These are phyloP conservation scores for Ambrosia hybrid DNA, from an alignment of 140 eudicot species.

Conservation along the genomic window DNA sequence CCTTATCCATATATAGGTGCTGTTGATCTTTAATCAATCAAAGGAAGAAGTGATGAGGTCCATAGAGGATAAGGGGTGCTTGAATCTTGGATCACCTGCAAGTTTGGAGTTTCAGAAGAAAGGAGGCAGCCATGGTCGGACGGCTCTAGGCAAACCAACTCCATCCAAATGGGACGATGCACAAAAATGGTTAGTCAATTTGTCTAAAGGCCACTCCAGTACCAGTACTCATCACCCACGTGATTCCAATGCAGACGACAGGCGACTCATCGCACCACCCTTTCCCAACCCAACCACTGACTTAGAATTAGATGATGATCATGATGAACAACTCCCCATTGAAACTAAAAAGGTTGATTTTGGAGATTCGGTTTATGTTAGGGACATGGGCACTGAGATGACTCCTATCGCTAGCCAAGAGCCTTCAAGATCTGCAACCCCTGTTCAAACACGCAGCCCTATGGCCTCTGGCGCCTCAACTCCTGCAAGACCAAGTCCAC, in stretches of 20 bases:
- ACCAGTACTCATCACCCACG: conserved; percentile 34
- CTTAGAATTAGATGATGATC: conserved; percentile 38
- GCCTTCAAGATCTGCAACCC: conserved; percentile 90
- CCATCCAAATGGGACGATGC: conserved; percentile 93
- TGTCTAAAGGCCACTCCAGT: conserved; percentile 45
- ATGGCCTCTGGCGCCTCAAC: conserved; percentile 61
- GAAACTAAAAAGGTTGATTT: conserved; percentile 76
- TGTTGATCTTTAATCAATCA: conserved; percentile 15
- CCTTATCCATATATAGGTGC: too few species aligned
- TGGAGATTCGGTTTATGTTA: conserved; percentile 67
- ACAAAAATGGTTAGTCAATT: conserved; percentile 75
- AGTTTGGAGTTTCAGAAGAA: conserved; percentile 35
- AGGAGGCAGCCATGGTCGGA: conserved; percentile 50
- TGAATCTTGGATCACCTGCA: conserved; percentile 47
- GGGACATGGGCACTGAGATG: conserved; percentile 99
- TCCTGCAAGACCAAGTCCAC: conserved; percentile 48
- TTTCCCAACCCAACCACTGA: conserved; percentile 48
- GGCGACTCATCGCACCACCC: conserved; percentile 63
- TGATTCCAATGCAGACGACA: conserved; percentile 76
- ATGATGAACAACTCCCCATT: neutral
- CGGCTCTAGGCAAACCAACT: conserved; percentile 77
- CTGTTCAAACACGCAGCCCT: conserved; percentile 70
- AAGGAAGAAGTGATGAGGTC: conserved; percentile 54
- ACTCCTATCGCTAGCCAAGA: conserved; percentile 88
- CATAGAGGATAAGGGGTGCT: conserved; percentile 64